A percentile compares a stretch with the other conserved stretches of the same genome.
phyloP scores from a whole-genome alignment of 371 early-diverging fungal genomes.

The Mucor velutinosus region DNA sequence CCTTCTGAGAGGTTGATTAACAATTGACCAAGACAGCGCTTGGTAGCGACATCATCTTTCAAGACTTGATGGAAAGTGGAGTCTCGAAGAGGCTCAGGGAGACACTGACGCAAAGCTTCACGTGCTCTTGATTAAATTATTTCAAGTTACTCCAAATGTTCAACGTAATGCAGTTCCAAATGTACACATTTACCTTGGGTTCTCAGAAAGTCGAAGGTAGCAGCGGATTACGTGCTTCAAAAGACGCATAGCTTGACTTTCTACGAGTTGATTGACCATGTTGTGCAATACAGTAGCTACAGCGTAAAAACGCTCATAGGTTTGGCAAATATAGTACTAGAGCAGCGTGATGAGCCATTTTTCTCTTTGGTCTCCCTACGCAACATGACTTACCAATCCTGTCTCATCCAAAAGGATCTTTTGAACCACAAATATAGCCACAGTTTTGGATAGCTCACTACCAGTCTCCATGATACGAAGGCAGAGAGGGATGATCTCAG shows the following conservation, averaged over 20 bases:
- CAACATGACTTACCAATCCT: slow-evolving; percentile 71
- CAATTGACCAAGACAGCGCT: slow-evolving; percentile 69
- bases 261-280: slow-evolving; percentile 92
- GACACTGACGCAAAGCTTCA: slow-evolving; percentile 85
- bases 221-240: slow-evolving; percentile 96
- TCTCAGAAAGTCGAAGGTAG: slow-evolving; percentile 93
- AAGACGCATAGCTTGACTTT: slow-evolving; percentile 82
- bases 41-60: slow-evolving; percentile 86
- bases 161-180: background rate
- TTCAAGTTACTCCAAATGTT: background rate
- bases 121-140: slow-evolving; percentile 62
- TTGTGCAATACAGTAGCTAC: slow-evolving; percentile 94
- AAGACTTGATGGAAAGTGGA: slow-evolving; percentile 75
- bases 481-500: slow-evolving; percentile 98
- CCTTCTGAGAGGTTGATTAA: slow-evolving; percentile 66
- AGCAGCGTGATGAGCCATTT: background rate
- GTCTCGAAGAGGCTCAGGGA: slow-evolving; percentile 86
- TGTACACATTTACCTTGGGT: slow-evolving; percentile 65
- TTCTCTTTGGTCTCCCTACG: background rate
- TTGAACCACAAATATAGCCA: slow-evolving; percentile 97
- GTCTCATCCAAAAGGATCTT: slow-evolving; percentile 94
- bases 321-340: slow-evolving; percentile 92
- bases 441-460: slow-evolving; percentile 95
- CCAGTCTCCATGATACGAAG: slow-evolving; percentile 98
- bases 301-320: slow-evolving; percentile 96